Conservation (phyloP, 2,329 filamentous ascomycete genomes). For the Thelonectria blattea region DNA sequence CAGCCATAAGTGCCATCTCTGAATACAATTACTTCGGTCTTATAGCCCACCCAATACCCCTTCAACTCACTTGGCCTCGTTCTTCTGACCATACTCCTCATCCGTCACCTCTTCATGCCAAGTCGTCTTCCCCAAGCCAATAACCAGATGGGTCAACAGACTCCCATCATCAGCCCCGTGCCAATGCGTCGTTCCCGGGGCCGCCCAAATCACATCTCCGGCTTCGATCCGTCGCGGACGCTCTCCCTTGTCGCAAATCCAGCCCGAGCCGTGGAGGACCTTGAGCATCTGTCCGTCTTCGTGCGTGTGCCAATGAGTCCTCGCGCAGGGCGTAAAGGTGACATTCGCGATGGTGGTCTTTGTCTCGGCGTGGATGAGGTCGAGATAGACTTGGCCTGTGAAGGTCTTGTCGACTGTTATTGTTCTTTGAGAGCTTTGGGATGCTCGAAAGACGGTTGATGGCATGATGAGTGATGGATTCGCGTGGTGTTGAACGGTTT, state of each 20-base stretch:
- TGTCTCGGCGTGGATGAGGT: constrained; percentile 1
- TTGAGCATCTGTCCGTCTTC: constrained; percentile 12
- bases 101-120: constrained; percentile 13
- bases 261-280: constrained; percentile 6
- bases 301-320: constrained; percentile 13
- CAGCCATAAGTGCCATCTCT: too few species aligned
- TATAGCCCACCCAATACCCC: too few species aligned
- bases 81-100: constrained; percentile 10
- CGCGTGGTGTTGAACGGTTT: background rate
- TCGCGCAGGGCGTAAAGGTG: constrained; percentile 12
- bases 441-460: background rate
- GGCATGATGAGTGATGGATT: background rate
- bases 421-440: background rate
- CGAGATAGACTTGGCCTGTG: constrained; percentile 12
- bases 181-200: constrained; percentile 10
- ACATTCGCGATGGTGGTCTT: constrained; percentile 5
- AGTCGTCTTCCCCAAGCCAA: constrained; percentile 8
- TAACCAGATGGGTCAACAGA: constrained; percentile 7
- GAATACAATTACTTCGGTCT: too few species aligned
- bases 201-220: constrained; percentile 4
- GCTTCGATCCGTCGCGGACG: constrained; percentile 2
- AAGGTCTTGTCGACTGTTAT: constrained; percentile 7
- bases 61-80: background rate
- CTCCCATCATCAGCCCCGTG: constrained; percentile 12
- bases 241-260: constrained; percentile 13